phyloP scores from a whole-genome alignment of 1,284 basidiomycete genomes.

The Cutaneotrichosporon dermatis region DNA sequence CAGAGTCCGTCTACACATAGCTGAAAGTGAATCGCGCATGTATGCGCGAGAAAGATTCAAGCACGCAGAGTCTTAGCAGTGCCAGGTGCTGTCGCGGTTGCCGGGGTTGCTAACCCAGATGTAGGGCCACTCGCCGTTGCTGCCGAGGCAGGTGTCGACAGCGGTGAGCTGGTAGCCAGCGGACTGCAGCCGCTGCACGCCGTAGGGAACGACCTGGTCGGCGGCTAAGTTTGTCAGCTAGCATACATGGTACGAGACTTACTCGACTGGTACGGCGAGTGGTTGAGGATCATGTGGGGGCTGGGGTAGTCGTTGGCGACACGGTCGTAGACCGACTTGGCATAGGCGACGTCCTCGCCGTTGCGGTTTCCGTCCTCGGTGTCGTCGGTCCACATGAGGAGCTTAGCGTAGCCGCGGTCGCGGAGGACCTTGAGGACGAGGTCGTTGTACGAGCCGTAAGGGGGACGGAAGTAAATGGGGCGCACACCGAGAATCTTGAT shows the following conservation, averaged over 20 bases:
- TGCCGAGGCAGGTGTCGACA: constrained; percentile 47
- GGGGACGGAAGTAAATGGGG: constrained; percentile 52
- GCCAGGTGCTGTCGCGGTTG: constrained; percentile 37
- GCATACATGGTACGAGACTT: too few relatives aligned
- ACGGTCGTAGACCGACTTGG: constrained; percentile 28
- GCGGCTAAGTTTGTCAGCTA: too few relatives aligned
- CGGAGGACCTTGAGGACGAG: constrained; percentile 52
- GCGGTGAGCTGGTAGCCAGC: constrained; percentile 45
- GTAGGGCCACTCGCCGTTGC: constrained; percentile 43
- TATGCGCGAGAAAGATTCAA: too few relatives aligned
- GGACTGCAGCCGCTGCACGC: constrained; percentile 26
- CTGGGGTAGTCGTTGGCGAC: constrained; percentile 30
- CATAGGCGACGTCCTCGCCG: constrained; percentile 31
- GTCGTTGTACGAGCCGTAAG: constrained; percentile 56
- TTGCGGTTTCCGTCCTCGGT: constrained; percentile 31
- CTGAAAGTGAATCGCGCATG: too few relatives aligned
- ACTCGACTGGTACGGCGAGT: constrained; percentile 26
- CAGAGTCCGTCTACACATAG: neutral
- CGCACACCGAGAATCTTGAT: constrained; percentile 53
- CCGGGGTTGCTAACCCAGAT: constrained; percentile 35
- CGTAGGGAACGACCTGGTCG: constrained; percentile 36
- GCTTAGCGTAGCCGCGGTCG: constrained; percentile 49
- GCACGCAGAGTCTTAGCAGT: constrained; percentile 25
- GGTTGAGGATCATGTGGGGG: constrained; percentile 39
- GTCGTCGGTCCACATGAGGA: constrained; percentile 47